These are phyloP conservation scores for Melampsora medusae DNA, from an alignment of 1,284 basidiomycete genomes.

Conservation along the genomic window DNA sequence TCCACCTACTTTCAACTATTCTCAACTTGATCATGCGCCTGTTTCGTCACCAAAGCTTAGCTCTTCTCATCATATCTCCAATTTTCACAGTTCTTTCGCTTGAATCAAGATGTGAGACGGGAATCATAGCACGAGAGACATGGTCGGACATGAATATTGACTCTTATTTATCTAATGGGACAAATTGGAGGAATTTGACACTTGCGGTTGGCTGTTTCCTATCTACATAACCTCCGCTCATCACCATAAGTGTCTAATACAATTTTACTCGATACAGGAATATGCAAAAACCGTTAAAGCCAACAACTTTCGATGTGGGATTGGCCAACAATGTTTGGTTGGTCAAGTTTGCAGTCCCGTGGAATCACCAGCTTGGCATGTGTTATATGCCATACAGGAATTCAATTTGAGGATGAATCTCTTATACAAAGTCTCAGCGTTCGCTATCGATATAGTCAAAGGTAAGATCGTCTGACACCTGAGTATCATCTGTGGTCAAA, in stretches of 20 bases:
- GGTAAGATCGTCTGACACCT: not conserved
- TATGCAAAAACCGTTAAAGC: not conserved
- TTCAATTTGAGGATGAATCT: constrained; percentile 22
- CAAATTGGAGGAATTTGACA: not conserved
- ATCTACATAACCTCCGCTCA: not conserved
- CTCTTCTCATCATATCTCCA: not conserved
- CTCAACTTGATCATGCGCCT: not conserved
- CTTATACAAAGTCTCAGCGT: constrained; percentile 11
- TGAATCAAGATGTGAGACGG: constrained; percentile 2
- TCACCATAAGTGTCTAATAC: not conserved
- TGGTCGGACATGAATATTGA: constrained; percentile 2
- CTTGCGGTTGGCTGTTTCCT: not conserved
- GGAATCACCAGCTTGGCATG: constrained; percentile 8
- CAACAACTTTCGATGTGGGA: constrained; percentile 8
- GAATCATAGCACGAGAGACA: not conserved
- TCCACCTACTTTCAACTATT: not conserved
- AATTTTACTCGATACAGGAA: not conserved
- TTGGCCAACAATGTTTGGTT: not conserved
- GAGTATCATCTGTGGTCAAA: not conserved
- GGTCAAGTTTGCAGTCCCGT: constrained; percentile 18
- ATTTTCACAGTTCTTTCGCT: not conserved
- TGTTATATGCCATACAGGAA: constrained; percentile 14
- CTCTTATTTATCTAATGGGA: not conserved
- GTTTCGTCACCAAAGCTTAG: not conserved
- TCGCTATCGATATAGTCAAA: constrained; percentile 10